Percentiles rank a stretch among this genome's conserved stretches.
These are phyloP conservation scores for Colletotrichum camelliae DNA, from an alignment of 2,329 filamentous ascomycete species.

Conservation along the genomic window DNA sequence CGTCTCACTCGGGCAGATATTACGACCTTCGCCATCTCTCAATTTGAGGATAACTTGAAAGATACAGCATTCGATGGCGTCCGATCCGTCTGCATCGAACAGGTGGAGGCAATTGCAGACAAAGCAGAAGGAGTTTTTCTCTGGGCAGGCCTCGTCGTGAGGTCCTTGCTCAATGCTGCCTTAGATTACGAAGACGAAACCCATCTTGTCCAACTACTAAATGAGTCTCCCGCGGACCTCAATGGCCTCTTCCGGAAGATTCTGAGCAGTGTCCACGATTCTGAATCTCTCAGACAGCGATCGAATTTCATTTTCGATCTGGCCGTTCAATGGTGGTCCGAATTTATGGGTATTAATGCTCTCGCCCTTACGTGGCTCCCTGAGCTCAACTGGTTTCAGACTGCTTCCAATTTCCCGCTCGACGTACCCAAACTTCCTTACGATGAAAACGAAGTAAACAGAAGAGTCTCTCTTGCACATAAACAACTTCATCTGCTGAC, in stretches of 20 bases:
- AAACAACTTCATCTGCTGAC: background rate
- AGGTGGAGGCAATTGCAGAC: rapidly evolving
- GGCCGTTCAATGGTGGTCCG: background rate
- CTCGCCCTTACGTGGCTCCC: rapidly evolving
- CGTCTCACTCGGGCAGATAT: background rate
- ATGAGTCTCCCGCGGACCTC: background rate
- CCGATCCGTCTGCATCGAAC: background rate
- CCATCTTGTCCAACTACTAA: background rate
- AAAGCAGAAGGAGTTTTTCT: background rate
- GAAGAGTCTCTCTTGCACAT: background rate
- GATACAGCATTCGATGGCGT: background rate
- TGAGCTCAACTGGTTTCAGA: background rate
- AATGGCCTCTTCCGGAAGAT: background rate
- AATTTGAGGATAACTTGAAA: background rate
- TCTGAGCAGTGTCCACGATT: rapidly evolving
- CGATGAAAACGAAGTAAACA: background rate
- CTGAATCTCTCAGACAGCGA: rapidly evolving
- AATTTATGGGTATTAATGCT: background rate
- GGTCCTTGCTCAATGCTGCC: background rate
- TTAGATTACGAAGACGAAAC: background rate
- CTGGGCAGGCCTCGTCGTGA: background rate
- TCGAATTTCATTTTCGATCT: background rate
- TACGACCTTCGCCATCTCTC: rapidly evolving
- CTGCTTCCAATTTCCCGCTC: background rate
- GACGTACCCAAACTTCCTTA: background rate